These are phyloP conservation scores for Sonneratia caseolaris DNA, from an alignment of 345 rosid species.

Conservation along the genomic window DNA sequence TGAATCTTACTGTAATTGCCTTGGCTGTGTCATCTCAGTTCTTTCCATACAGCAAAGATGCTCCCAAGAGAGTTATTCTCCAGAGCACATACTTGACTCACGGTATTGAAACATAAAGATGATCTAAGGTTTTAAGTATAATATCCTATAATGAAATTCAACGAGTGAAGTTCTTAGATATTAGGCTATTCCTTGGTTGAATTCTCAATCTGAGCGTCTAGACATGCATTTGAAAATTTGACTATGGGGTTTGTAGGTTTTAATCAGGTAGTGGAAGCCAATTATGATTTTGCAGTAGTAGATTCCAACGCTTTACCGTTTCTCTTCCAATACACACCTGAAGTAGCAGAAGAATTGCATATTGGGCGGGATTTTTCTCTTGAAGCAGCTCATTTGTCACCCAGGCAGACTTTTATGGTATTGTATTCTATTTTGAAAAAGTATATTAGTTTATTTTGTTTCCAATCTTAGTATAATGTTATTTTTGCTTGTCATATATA, in stretches of 20 bases:
- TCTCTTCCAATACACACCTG: constrained; percentile 63
- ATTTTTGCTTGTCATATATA: not conserved
- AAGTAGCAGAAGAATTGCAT: constrained; percentile 48
- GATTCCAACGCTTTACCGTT: constrained; percentile 76
- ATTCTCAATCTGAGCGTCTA: too few relatives aligned
- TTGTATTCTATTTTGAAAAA: not conserved
- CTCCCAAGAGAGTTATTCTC: constrained; percentile 85
- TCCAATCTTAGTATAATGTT: not conserved
- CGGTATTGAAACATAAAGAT: constrained; percentile 36
- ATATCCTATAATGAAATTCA: not conserved
- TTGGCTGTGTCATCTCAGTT: constrained; percentile 81
- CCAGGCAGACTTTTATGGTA: constrained; percentile 62
- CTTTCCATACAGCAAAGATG: constrained; percentile 80
- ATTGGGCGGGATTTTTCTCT: constrained; percentile 41
- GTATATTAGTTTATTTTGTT: not conserved
- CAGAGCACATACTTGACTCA: constrained; percentile 64
- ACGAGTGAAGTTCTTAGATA: not conserved
- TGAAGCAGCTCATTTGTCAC: constrained; percentile 34
- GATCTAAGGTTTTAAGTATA: too few relatives aligned
- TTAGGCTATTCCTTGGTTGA: not conserved
- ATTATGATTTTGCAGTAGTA: constrained; percentile 60
- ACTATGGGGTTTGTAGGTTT: constrained; percentile 41
- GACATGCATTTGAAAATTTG: not conserved
- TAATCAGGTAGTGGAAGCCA: constrained; percentile 45
- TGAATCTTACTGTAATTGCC: constrained; percentile 56